Percentiles rank a stretch among this genome's conserved stretches.
These are phyloP conservation scores for Whalleya microplaca DNA, from an alignment of 2,329 filamentous ascomycete species.

Conservation along the genomic window DNA sequence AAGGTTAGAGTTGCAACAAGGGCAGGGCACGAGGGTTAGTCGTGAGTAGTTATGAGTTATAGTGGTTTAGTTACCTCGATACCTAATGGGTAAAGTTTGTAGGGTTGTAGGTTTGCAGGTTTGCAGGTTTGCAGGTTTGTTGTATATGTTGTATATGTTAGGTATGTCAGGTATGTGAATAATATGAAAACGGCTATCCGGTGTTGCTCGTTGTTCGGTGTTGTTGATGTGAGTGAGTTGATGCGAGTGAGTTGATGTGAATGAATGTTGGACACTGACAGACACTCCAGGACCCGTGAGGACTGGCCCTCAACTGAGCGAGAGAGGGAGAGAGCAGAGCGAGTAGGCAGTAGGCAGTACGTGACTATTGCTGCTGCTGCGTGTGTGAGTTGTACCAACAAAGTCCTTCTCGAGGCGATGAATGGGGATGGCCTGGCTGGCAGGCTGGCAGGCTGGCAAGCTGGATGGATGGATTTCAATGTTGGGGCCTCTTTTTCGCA, in stretches of 20 bases:
- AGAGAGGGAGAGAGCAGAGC: too few species aligned
- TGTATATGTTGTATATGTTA: slow-evolving; percentile 9
- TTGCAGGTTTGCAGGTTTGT: too few species aligned
- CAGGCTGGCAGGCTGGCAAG: too few species aligned
- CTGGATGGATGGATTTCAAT: too few species aligned
- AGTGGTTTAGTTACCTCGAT: slow-evolving; percentile 2
- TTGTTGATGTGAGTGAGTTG: too few species aligned
- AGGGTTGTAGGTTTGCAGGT: too few species aligned
- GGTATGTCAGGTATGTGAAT: not conserved
- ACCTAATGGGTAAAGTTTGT: not conserved
- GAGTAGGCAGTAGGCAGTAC: too few species aligned
- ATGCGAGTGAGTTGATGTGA: too few species aligned
- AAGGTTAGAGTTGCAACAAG: slow-evolving; percentile 17
- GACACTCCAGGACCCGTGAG: slow-evolving; percentile 23
- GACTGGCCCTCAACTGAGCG: slow-evolving; percentile 24
- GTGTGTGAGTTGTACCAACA: not conserved
- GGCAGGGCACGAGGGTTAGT: slow-evolving; percentile 1
- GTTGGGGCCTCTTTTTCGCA: not conserved
- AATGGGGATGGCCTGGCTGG: not conserved
- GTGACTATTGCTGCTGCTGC: not conserved
- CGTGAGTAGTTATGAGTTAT: too few species aligned
- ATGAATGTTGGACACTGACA: too few species aligned
- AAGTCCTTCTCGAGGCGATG: not conserved
- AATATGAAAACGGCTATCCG: too few species aligned
- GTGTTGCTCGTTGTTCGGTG: too few species aligned